These are phyloP conservation scores for Anthoceros angustus DNA, from an alignment of 225 moss, liverwort and hornwort species.

Conservation along the genomic window DNA sequence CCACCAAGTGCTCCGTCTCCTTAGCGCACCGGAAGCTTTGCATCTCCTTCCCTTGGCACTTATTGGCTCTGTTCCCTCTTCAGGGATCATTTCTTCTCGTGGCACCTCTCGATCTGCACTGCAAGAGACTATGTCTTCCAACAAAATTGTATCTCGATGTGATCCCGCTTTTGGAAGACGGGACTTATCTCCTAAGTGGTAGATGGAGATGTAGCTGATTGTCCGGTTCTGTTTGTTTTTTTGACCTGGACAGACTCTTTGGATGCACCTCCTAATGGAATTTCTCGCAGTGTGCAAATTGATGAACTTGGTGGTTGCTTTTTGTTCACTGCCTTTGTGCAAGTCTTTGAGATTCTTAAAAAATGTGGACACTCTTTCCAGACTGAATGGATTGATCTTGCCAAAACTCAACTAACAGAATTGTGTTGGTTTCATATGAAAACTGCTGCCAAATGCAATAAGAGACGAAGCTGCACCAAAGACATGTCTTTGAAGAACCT, in stretches of 20 bases:
- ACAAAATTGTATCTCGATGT: background rate
- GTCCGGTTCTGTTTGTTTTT: background rate
- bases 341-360: background rate
- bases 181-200: background rate
- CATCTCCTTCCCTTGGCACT: no score
- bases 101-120: background rate
- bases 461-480: background rate
- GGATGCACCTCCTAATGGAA: background rate
- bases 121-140: background rate
- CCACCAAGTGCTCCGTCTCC: no score
- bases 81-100: background rate
- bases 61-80: background rate
- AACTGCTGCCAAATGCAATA: background rate
- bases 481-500: background rate
- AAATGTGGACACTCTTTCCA: background rate
- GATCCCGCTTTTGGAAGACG: background rate
- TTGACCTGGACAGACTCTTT: background rate
- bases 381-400: background rate
- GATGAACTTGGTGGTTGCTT: background rate
- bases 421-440: background rate
- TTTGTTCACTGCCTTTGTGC: background rate
- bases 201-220: background rate
- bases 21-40: no score
- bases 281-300: background rate
- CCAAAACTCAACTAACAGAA: background rate